Base-by-base conservation (phyloP, 371 early-diverging fungal species). In the Actinomortierella wolfii region DNA sequence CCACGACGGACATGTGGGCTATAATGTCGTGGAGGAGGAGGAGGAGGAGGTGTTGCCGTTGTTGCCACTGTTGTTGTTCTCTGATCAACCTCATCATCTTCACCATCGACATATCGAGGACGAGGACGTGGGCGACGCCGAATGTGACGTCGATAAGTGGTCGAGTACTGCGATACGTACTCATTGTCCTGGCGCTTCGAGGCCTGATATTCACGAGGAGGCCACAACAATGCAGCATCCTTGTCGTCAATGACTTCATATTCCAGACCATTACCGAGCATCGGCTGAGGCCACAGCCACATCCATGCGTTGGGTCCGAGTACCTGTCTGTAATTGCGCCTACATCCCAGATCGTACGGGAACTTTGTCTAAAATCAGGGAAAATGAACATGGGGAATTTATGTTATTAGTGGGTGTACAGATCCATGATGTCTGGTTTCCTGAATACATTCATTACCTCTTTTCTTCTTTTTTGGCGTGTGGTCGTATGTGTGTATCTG, bases 291-390 rank as follows among this genome's bases (percentile, higher is more conserved):
- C 67, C 84, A 68, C 61, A 89, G 79, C 95, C 95, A 96, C 11
- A 94, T 76, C 48, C 83, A 60, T 2, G 82, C 68, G 34, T 67
- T 78, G 17, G 67, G 66, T 3, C 97, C 97, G 55, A 97, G 86
- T 14, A 96, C 90, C 18, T 88, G 74, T 24, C 78, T 79, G 54
- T 94, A 82, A 61, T 97, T 97, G 47, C 82, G 80, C 56, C 82
- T 64, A 6, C 84, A 57, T 4, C 99, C 98, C 52, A 98, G 76
- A 78, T 99, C 91, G 79, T 97, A 99, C 2, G 99, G 99, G 76
- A 90, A 94, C 50, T 76, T 78, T 14, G 83, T 77, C 87, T 88
- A 67, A 15, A 23, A 41, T 40, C 40, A 58, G 47, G 24, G 11
- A n/a, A n/a, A n/a, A n/a, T n/a, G n/a, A n/a, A n/a, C n/a, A n/a